A percentile compares a stretch with the other conserved stretches of the same genome.
phyloP scores from a whole-genome alignment of 352 stramenopile genomes.

The Halophytophthora batemanensis region DNA sequence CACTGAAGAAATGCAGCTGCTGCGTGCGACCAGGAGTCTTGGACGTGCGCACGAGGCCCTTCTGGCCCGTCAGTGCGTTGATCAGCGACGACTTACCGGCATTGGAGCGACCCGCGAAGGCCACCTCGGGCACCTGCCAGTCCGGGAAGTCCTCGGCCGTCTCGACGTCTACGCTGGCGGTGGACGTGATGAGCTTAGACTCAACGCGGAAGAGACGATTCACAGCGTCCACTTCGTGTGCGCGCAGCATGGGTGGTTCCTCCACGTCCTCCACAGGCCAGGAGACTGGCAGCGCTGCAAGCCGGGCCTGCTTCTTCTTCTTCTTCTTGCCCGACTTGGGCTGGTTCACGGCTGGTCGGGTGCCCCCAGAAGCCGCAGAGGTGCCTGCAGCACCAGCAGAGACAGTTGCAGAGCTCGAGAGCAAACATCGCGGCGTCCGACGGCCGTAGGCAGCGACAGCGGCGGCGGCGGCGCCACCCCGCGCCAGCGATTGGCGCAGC shows the following conservation, averaged over 20 bases:
- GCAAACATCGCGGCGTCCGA: too few relatives aligned
- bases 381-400: background rate
- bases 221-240: constrained; percentile 59
- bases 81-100: constrained; percentile 89
- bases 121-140: constrained; percentile 75
- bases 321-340: constrained; percentile 14
- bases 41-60: constrained; percentile 65
- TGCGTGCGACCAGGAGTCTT: constrained; percentile 88
- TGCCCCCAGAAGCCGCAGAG: constrained; percentile 5
- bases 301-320: constrained; percentile 58
- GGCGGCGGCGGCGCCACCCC: too few relatives aligned
- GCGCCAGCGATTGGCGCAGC: too few relatives aligned
- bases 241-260: constrained; percentile 39
- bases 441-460: too few relatives aligned
- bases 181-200: constrained; percentile 71
- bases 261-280: constrained; percentile 64
- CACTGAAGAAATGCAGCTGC: constrained; percentile 76
- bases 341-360: background rate
- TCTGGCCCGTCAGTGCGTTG: constrained; percentile 75
- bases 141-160: constrained; percentile 48
- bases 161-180: constrained; percentile 19
- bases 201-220: constrained; percentile 58
- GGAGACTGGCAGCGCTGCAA: constrained; percentile 40
- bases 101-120: constrained; percentile 86
- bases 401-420: too few relatives aligned